Base-by-base conservation (phyloP, 2,329 filamentous ascomycete genomes). In the Colletotrichum spaethianum region DNA sequence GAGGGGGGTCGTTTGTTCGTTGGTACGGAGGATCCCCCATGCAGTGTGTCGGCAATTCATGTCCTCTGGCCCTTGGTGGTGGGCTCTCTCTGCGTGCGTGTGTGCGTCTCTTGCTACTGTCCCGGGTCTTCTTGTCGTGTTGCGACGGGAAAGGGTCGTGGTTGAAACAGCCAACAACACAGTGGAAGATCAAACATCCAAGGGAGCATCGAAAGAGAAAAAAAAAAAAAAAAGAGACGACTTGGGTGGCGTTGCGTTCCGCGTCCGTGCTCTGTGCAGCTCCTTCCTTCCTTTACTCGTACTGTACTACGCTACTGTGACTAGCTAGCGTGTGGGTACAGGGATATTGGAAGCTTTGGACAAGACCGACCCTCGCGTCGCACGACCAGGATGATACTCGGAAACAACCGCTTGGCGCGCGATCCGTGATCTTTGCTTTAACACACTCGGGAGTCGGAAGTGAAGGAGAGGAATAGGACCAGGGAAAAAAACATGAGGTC, bases 361-460 rank as follows among this genome's bases (percentile, higher is more conserved):
- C 64, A 72, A 68, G 69, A 59, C 69, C 69, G 69, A 63, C 57
- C 42, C 69, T 71, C 69, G 69, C 69, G 64, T 71, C 64, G 64
- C 57, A 71, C 64, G 69, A 72, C 69, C 61, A 46, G 69, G 69
- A 72, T 72, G 57, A 23, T 6, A 16, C 42, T 68, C 50, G 69
- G 69, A 72, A 72, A 72, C 69, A 72, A 68, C 64, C 69, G 64
- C 69, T 72, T 68, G 69, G 69, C 68, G 50, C 57, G 64, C 69
- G 67, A 72, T 72, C 64, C 69, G 64, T 68, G 69, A 63, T 63
- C 57, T 31, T 46, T 40, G n/a, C 55, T 57, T 50, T 14, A 44
- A 40, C 16, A 31, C 31, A 36, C 40, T 48, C 42, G 53, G 53
- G 31, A 36, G 33, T 48, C 46, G 12, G 23, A 52, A 52, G 48